A percentile compares a stretch with the other conserved stretches of the same genome.
These are phyloP conservation scores for Tylopilus plumbeoviolaceoides DNA, from an alignment of 768 basidiomycete genomes.

Conservation along the genomic window DNA sequence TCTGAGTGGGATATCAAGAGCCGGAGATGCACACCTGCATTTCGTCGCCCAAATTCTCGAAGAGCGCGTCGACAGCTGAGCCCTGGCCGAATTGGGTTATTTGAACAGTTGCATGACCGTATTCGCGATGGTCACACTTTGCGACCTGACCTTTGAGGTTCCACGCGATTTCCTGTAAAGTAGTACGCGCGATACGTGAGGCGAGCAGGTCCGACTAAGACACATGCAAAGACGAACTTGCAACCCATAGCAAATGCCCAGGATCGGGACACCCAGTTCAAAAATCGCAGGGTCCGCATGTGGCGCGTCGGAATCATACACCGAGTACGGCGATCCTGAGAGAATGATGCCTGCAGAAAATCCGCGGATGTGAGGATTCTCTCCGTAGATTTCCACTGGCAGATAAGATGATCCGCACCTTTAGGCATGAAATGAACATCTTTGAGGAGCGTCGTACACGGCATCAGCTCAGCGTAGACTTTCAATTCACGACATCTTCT, in stretches of 20 bases:
- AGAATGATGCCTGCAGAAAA: constrained; percentile 75
- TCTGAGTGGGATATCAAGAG: neutral
- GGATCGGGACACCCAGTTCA: constrained; percentile 80
- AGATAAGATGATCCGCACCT: constrained; percentile 45
- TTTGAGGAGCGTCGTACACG: constrained; percentile 87
- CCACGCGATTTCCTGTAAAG: constrained; percentile 85
- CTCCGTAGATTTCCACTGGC: neutral
- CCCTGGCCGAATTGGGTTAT: constrained; percentile 59
- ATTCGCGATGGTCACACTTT: constrained; percentile 89
- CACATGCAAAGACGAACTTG: constrained; percentile 50
- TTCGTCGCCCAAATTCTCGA: constrained; percentile 82
- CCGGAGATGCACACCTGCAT: constrained; percentile 60
- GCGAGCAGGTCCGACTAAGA: neutral
- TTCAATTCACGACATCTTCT: constrained; percentile 96
- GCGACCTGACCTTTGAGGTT: constrained; percentile 79
- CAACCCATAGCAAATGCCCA: constrained; percentile 97
- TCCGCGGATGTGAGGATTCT: neutral
- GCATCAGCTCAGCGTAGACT: constrained; percentile 96
- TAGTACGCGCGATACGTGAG: neutral
- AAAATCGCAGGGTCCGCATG: constrained; percentile 93
- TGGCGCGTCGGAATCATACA: constrained; percentile 89
- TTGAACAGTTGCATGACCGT: constrained; percentile 84
- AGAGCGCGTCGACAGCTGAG: constrained; percentile 70
- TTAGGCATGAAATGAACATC: constrained; percentile 93
- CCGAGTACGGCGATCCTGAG: constrained; percentile 97